Evolutionary conservation across 495 filamentous ascomycete species (phyloP).

Genomic region (Aspergillus sparsus): DNA sequence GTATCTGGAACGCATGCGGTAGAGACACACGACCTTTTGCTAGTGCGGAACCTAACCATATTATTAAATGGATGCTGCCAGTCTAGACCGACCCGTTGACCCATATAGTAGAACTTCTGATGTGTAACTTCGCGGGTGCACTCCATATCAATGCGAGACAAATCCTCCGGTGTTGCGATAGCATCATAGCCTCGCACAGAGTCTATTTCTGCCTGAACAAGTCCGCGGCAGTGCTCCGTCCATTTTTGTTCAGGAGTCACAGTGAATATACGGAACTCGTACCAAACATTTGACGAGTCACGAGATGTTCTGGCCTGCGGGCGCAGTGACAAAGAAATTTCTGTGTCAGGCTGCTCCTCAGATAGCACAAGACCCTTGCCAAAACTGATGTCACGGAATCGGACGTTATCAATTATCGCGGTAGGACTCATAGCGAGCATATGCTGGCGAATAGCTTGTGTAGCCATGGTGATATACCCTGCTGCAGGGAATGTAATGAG

Average conservation of each 20-base stretch:
- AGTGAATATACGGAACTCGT: conserved; percentile 18
- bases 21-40: conserved; percentile 7
- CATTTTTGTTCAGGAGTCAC: conserved; percentile 16
- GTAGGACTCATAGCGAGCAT: conserved; percentile 3
- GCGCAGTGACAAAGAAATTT: conserved; percentile 12
- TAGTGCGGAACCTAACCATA: conserved; percentile 10
- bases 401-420: conserved; percentile 8
- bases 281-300: conserved; percentile 13
- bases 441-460: conserved; percentile 48
- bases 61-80: conserved; percentile 19
- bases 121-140: conserved; percentile 2
- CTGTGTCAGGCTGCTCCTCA: conserved; percentile 7
- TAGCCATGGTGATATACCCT: conserved; percentile 56
- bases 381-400: conserved; percentile 17
- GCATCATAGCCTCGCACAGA: conserved; percentile 8
- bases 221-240: conserved; percentile 18
- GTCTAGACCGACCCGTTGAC: conserved; percentile 10
- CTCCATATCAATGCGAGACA: conserved; percentile 7
- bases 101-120: conserved; percentile 18
- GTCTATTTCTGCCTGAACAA: conserved; percentile 14
- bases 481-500: conserved; percentile 58
- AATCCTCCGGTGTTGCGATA: neutral
- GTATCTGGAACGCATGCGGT: conserved; percentile 13
- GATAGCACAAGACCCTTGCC: conserved; percentile 16
- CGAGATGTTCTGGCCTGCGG: conserved; percentile 12